Conservation (phyloP, 148 eudicot genomes). For the Arbutus unedo region DNA sequence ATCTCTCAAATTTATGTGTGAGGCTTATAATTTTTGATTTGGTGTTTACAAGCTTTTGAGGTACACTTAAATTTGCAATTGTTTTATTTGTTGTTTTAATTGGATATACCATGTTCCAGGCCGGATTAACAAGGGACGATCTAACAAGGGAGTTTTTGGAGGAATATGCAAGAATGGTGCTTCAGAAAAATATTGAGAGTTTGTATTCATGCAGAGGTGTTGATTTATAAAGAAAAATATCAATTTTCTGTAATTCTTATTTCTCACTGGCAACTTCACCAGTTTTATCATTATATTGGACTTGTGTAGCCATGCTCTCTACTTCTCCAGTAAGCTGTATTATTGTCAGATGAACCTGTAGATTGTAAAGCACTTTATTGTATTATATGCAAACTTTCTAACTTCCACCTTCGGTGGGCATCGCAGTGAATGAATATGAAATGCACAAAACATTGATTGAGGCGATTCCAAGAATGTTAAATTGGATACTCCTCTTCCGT, state of each 20-base stretch:
- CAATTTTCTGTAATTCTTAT: conserved; percentile 8
- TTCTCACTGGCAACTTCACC: conserved; percentile 10
- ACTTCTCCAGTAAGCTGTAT: neutral
- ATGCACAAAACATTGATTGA: conserved; percentile 51
- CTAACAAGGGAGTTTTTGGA: conserved; percentile 69
- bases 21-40: neutral
- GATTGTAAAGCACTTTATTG: neutral
- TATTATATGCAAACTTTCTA: conserved; percentile 8
- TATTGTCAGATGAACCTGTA: neutral
- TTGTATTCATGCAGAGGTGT: conserved; percentile 98
- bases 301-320: conserved; percentile 13
- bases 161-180: conserved; percentile 58
- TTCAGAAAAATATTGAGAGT: conserved; percentile 74
- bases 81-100: neutral
- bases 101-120: conserved; percentile 40
- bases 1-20: neutral
- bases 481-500: conserved; percentile 70
- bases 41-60: neutral
- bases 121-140: conserved; percentile 68
- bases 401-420: conserved; percentile 15
- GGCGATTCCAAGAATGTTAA: conserved; percentile 77
- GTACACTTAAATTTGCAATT: neutral
- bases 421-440: conserved; percentile 79
- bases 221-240: conserved; percentile 18
- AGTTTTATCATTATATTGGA: conserved; percentile 10